Base-by-base conservation (phyloP, 2,329 filamentous ascomycete genomes). In the Pyricularia grisea region DNA sequence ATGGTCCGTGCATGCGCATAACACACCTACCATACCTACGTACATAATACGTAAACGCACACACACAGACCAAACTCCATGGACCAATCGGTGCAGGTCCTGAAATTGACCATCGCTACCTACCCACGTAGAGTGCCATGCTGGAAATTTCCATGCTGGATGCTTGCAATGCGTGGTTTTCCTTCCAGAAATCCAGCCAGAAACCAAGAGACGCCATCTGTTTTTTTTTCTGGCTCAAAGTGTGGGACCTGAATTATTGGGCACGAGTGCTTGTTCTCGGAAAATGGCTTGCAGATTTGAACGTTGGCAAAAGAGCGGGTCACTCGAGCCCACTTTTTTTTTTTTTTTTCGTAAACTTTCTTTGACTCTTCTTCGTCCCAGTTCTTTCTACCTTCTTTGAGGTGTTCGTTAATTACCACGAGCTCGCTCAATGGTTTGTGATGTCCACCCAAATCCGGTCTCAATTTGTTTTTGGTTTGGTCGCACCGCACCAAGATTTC, bases 161-260 rank as follows among this genome's bases (percentile, higher is more conserved):
- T n/a, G 42, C 42, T 55, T n/a, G 42, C 2, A 55, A 55, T n/a
- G 42, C 17, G 42, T 55, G 42, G 42, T n/a, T 55, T 55, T 55
- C 42, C 42, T 36, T 36, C 33, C 33, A 36, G 33, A 36, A 36
- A 36, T 36, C 33, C 33, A 36, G 33, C 14, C 20, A 55, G 20
- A n/a, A 55, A n/a, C 9, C 5, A 9, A 55, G 17, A n/a, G 42
- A 20, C 42, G 42, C 42, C 42, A 55, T n/a, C 42, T n/a, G 3
- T 55, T n/a, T 66, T 36, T 36, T 65, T 31, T 65, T 25, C 23
- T 30, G n/a, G 64, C 64, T 66, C 64, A 66, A 66, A 30, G 30
- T 66, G 64, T 66, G 25, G 64, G 28, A 33, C 64, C 25, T 64
- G 25, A 23, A 28, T 66, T 66, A 66, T 66, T 66, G 64, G 61